Evolutionary conservation across 2,329 filamentous ascomycete genomes (phyloP).

Genomic region (Elsinoe batatas): DNA sequence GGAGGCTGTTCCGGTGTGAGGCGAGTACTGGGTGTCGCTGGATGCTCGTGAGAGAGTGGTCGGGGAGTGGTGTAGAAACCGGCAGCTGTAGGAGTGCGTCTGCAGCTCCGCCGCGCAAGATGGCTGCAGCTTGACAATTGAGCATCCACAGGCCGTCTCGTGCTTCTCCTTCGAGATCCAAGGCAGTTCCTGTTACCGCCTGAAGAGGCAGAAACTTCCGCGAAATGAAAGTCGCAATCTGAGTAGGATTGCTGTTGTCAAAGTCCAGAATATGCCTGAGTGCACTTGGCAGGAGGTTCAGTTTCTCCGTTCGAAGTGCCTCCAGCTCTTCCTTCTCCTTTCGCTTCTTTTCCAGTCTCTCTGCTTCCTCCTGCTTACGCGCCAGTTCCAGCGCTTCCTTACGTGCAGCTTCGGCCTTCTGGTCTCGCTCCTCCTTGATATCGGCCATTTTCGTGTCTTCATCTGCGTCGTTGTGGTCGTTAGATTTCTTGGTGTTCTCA

Average conservation of each 20-base stretch:
- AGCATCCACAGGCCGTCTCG: conserved; percentile 17
- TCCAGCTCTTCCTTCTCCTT: conserved; percentile 20
- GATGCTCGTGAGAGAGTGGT: background rate
- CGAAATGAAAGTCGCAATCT: conserved; percentile 11
- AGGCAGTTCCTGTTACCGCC: conserved; percentile 14
- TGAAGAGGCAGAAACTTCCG: conserved; percentile 16
- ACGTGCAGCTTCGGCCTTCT: conserved; percentile 21
- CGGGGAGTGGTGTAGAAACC: too few species aligned
- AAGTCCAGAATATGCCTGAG: conserved; percentile 11
- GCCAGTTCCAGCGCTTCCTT: conserved; percentile 20
- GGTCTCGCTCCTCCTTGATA: conserved; percentile 17
- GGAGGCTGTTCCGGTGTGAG: background rate
- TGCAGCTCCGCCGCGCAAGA: conserved; percentile 13
- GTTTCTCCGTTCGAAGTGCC: conserved; percentile 15
- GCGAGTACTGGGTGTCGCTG: background rate
- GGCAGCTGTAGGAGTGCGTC: conserved; percentile 13
- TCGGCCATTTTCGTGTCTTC: conserved; percentile 13
- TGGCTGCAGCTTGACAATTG: conserved; percentile 17
- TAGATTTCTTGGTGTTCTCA: conserved; percentile 4
- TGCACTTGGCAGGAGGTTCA: conserved; percentile 15
- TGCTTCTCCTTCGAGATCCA: conserved; percentile 3
- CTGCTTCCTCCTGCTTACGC: conserved; percentile 15
- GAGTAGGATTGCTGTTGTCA: background rate
- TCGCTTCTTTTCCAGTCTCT: conserved; percentile 18
- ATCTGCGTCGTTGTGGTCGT: conserved; percentile 16